phyloP scores from a whole-genome alignment of 2,329 filamentous ascomycete species.

The Xylariales sp. region DNA sequence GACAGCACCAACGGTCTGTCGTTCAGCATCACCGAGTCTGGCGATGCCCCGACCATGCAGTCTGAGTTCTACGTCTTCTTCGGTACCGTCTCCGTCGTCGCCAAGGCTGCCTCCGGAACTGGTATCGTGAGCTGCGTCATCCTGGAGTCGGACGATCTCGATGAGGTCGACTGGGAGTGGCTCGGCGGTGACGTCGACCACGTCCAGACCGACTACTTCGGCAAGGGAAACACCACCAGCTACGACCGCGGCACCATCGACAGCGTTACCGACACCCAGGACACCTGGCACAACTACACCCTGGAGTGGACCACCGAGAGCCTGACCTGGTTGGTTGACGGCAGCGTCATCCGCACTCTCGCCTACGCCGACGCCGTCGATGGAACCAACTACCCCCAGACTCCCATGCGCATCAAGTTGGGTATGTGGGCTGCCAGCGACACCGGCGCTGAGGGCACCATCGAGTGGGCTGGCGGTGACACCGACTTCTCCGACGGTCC shows the following conservation, averaged over 20 bases:
- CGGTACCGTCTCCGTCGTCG: constrained; percentile 59
- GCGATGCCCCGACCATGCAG: constrained; percentile 53
- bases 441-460: constrained; percentile 33
- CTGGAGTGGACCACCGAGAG: constrained; percentile 50
- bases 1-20: constrained; percentile 4
- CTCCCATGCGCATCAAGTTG: constrained; percentile 47
- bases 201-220: constrained; percentile 68
- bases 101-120: constrained; percentile 63
- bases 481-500: constrained; percentile 49
- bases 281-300: constrained; percentile 50
- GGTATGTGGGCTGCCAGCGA: constrained; percentile 40
- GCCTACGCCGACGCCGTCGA: constrained; percentile 39
- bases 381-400: constrained; percentile 54
- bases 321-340: constrained; percentile 54
- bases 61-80: constrained; percentile 76
- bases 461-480: constrained; percentile 48
- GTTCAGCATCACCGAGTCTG: constrained; percentile 49
- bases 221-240: constrained; percentile 52
- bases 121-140: constrained; percentile 71
- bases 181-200: constrained; percentile 57
- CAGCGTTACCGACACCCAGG: constrained; percentile 38
- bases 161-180: constrained; percentile 78
- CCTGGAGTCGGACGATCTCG: constrained; percentile 64
- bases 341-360: constrained; percentile 44
- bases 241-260: constrained; percentile 49